Conservation (phyloP, 192 early-diverging fungal genomes). For the Phycomyces nitens region DNA sequence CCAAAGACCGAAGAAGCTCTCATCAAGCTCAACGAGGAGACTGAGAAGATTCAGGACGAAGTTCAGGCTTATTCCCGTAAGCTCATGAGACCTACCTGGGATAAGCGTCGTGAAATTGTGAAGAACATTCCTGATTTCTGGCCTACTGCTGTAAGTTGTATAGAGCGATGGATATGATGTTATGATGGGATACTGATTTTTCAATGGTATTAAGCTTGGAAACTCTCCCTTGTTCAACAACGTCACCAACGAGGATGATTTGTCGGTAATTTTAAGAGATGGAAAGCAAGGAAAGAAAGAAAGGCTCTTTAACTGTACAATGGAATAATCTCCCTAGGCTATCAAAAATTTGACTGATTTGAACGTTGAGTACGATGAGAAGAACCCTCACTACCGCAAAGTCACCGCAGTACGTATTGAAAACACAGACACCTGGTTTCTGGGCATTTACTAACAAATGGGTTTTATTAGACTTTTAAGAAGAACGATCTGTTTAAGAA, state of each 20-base stretch:
- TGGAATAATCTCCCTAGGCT: constrained; percentile 5
- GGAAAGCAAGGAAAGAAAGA: background rate
- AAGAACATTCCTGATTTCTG: constrained; percentile 36
- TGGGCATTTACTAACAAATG: background rate
- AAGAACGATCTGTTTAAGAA: constrained; percentile 36
- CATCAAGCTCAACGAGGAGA: constrained; percentile 11
- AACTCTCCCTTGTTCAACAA: constrained; percentile 15
- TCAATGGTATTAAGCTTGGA: constrained; percentile 4
- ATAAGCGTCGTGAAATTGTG: constrained; percentile 35
- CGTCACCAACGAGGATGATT: constrained; percentile 7
- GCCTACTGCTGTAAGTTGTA: constrained; percentile 21
- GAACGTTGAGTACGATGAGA: constrained; percentile 30
- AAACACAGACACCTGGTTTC: background rate
- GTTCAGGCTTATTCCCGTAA: constrained; percentile 18
- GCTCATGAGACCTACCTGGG: constrained; percentile 31
- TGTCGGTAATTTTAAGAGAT: constrained; percentile 6
- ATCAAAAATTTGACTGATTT: constrained; percentile 31
- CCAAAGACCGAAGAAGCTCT: background rate
- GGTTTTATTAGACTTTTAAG: constrained; percentile 14
- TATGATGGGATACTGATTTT: background rate
- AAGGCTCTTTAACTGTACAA: background rate
- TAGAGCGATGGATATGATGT: background rate
- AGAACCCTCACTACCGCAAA: constrained; percentile 26
- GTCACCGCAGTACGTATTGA: constrained; percentile 25
- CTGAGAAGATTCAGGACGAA: background rate